phyloP scores from a whole-genome alignment of 768 basidiomycete genomes.

The Xerocomellus chrysenteron region DNA sequence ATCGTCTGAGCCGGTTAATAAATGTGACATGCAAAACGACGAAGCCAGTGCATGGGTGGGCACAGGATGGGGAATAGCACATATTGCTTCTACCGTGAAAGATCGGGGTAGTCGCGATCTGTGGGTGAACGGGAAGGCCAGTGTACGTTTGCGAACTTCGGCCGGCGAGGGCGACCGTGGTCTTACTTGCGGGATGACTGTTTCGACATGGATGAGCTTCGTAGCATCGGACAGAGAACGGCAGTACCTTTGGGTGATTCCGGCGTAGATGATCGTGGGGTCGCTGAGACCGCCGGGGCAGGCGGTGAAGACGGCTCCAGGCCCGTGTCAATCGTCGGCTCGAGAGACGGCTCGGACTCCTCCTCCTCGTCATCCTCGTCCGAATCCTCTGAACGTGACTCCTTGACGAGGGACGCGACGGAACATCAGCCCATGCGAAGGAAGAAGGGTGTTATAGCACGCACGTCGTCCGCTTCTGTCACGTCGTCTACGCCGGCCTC shows the following conservation, averaged over 20 bases:
- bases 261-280: constrained; percentile 29
- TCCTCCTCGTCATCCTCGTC: constrained; percentile 57
- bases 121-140: constrained; percentile 37
- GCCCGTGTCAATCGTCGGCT: constrained; percentile 30
- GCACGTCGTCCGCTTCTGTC: constrained; percentile 71
- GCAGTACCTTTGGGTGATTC: constrained; percentile 36
- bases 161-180: constrained; percentile 55
- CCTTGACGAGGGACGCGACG: constrained; percentile 34
- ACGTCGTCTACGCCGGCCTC: constrained; percentile 58
- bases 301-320: constrained; percentile 29
- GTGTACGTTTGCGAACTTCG: constrained; percentile 46
- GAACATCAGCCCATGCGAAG: constrained; percentile 4
- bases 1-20: constrained; percentile 90
- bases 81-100: constrained; percentile 87
- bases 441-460: constrained; percentile 22
- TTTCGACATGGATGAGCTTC: constrained; percentile 19
- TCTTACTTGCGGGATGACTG: constrained; percentile 25
- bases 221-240: background rate
- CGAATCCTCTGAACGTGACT: constrained; percentile 59
- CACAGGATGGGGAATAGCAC: constrained; percentile 85
- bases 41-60: constrained; percentile 87
- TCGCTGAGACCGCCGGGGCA: constrained; percentile 26
- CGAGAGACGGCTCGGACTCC: constrained; percentile 40
- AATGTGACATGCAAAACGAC: constrained; percentile 82
- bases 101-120: constrained; percentile 47